Percentiles rank a stretch among this genome's conserved stretches.
Evolutionary conservation across 768 basidiomycete species (phyloP).

Genomic region (Ephemerocybe angulata): DNA sequence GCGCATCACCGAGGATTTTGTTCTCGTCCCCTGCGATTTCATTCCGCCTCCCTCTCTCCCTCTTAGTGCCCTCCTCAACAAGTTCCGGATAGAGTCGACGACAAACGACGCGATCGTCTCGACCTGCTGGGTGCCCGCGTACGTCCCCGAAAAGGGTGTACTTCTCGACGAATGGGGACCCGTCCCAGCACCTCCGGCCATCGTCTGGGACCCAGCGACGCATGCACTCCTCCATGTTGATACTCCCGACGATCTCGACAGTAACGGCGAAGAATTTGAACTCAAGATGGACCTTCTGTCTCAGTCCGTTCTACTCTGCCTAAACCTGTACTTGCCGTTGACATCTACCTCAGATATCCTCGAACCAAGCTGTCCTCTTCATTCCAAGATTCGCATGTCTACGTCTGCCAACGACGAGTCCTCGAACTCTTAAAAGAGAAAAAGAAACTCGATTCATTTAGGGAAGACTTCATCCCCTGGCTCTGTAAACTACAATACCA

Average conservation of each 20-base stretch:
- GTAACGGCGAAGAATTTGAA: conserved; percentile 66
- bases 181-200: conserved; percentile 39
- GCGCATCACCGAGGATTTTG: conserved; percentile 80
- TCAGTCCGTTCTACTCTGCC: conserved; percentile 37
- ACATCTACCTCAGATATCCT: conserved; percentile 54
- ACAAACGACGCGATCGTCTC: conserved; percentile 63
- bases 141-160: conserved; percentile 49
- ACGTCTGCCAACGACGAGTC: conserved; percentile 75
- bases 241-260: conserved; percentile 63
- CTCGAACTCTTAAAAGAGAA: conserved; percentile 71
- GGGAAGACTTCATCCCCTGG: conserved; percentile 92
- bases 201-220: conserved; percentile 65
- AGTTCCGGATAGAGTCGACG: conserved; percentile 71
- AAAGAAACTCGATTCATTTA: conserved; percentile 71
- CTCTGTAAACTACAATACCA: conserved; percentile 84
- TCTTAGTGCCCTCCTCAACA: conserved; percentile 68
- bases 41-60: conserved; percentile 73
- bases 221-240: conserved; percentile 72
- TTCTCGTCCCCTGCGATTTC: conserved; percentile 89
- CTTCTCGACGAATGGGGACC: conserved; percentile 68
- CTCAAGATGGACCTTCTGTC: conserved; percentile 73
- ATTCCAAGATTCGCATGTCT: conserved; percentile 86
- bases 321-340: neutral
- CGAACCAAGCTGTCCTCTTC: conserved; percentile 61
- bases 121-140: conserved; percentile 58